Percentiles rank a stretch among this genome's conserved stretches.
Conservation (phyloP, 768 basidiomycete genomes). For the Russula dissimulans region DNA sequence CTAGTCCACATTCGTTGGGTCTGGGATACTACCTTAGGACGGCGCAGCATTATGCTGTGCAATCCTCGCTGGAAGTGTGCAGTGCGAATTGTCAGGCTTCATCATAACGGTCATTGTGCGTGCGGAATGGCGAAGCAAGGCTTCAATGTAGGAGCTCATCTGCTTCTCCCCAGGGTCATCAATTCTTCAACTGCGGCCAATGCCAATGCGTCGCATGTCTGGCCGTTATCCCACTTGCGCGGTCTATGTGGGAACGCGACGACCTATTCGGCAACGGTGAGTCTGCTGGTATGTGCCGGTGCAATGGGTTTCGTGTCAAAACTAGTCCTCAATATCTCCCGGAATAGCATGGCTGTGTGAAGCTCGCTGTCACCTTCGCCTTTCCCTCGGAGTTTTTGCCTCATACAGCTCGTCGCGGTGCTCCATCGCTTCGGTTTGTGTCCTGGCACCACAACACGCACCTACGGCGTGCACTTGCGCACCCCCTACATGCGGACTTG, state of each 20-base stretch:
- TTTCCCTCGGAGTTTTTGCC: neutral
- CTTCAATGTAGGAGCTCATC: too few species aligned
- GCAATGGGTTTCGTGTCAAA: too few species aligned
- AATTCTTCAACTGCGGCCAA: neutral
- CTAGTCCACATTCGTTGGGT: too few species aligned
- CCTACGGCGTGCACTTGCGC: constrained; percentile 1
- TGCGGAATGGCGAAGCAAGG: too few species aligned
- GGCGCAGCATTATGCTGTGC: too few species aligned
- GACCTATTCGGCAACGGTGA: neutral
- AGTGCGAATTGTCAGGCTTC: too few species aligned
- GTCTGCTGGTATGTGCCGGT: too few species aligned
- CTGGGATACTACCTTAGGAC: too few species aligned
- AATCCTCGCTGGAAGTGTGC: too few species aligned
- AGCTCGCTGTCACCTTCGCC: neutral
- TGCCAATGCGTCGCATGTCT: neutral
- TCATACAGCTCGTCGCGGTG: neutral
- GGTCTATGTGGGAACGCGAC: neutral
- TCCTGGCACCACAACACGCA: constrained; percentile 5
- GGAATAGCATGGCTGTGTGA: neutral
- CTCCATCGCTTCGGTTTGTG: neutral
- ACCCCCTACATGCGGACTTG: constrained; percentile 5
- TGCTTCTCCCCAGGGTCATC: too few species aligned
- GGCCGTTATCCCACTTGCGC: neutral
- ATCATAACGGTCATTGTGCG: too few species aligned
- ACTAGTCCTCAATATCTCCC: too few species aligned